phyloP scores from a whole-genome alignment of 2,329 filamentous ascomycete species.

The Gremmenia infestans region DNA sequence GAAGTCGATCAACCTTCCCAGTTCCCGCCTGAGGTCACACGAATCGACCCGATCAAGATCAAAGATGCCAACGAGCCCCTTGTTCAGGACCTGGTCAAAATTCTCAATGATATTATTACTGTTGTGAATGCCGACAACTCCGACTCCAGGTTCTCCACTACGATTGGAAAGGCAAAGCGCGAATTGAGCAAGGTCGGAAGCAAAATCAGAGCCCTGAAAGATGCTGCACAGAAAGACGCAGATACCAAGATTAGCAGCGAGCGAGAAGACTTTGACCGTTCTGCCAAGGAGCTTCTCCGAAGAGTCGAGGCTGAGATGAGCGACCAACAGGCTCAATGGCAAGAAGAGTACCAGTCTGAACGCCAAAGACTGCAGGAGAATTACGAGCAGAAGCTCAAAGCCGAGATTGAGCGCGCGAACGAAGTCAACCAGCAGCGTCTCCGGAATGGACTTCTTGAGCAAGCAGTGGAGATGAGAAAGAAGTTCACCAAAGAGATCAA shows the following conservation, averaged over 20 bases:
- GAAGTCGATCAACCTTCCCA: conserved; percentile 63
- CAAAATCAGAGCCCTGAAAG: conserved; percentile 68
- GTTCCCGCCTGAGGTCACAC: conserved; percentile 55
- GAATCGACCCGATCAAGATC: conserved; percentile 74
- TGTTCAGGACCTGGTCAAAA: conserved; percentile 88
- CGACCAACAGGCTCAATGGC: conserved; percentile 76
- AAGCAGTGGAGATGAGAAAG: conserved; percentile 83
- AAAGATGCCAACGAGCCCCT: conserved; percentile 76
- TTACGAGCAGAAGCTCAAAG: conserved; percentile 75
- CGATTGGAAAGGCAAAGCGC: conserved; percentile 79
- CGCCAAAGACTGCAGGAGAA: conserved; percentile 70
- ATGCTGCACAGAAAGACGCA: conserved; percentile 71
- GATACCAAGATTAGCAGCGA: conserved; percentile 52
- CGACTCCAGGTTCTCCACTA: conserved; percentile 68
- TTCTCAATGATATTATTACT: conserved; percentile 92
- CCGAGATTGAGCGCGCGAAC: conserved; percentile 73
- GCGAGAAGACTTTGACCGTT: conserved; percentile 76
- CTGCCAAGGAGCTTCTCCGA: conserved; percentile 79
- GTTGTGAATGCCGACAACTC: conserved; percentile 86
- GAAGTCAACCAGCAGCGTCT: conserved; percentile 78
- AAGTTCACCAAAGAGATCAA: conserved; percentile 76
- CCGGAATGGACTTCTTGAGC: conserved; percentile 81
- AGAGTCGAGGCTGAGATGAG: conserved; percentile 82
- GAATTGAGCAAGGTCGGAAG: conserved; percentile 73
- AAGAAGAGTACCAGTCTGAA: conserved; percentile 83